phyloP scores from a whole-genome alignment of 2,329 filamentous ascomycete species.

The Grosmannia clavigera region DNA sequence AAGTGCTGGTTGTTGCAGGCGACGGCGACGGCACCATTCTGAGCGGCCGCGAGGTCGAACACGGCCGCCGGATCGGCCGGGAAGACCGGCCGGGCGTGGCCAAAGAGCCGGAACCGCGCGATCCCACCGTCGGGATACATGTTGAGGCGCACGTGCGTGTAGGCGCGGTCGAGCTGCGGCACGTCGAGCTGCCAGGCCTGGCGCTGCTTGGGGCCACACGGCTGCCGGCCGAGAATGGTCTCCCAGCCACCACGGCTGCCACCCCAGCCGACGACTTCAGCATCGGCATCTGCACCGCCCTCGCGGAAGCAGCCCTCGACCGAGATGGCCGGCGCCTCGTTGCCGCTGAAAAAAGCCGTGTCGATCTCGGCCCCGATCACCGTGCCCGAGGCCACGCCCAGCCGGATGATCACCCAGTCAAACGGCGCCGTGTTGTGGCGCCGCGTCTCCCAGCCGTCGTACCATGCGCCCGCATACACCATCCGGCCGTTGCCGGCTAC shows the following conservation, averaged over 20 bases:
- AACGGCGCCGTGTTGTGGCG: conserved; percentile 52
- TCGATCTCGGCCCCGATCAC: conserved; percentile 68
- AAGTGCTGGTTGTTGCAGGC: conserved; percentile 77
- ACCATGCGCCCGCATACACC: conserved; percentile 58
- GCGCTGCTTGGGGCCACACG: conserved; percentile 61
- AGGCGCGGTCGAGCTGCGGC: conserved; percentile 47
- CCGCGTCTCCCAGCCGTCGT: conserved; percentile 58
- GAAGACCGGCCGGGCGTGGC: conserved; percentile 64
- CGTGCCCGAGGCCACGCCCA: conserved; percentile 58
- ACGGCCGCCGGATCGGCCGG: conserved; percentile 51
- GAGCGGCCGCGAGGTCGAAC: conserved; percentile 65
- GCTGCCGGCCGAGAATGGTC: conserved; percentile 53
- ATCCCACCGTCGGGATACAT: conserved; percentile 85
- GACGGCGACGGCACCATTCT: conserved; percentile 66
- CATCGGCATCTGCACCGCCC: conserved; percentile 25
- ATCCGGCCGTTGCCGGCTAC: conserved; percentile 54
- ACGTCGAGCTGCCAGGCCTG: conserved; percentile 58
- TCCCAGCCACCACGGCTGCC: conserved; percentile 54
- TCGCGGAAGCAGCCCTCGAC: conserved; percentile 63
- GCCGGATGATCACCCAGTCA: conserved; percentile 54
- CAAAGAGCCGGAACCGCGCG: conserved; percentile 66
- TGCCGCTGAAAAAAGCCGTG: conserved; percentile 71
- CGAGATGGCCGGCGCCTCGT: conserved; percentile 67
- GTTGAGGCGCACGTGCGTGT: conserved; percentile 67
- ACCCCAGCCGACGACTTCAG: conserved; percentile 49